Percentiles rank a stretch among this genome's conserved stretches.
Evolutionary conservation across 495 filamentous ascomycete species (phyloP).

Genomic region (Usnea hakonensis): DNA sequence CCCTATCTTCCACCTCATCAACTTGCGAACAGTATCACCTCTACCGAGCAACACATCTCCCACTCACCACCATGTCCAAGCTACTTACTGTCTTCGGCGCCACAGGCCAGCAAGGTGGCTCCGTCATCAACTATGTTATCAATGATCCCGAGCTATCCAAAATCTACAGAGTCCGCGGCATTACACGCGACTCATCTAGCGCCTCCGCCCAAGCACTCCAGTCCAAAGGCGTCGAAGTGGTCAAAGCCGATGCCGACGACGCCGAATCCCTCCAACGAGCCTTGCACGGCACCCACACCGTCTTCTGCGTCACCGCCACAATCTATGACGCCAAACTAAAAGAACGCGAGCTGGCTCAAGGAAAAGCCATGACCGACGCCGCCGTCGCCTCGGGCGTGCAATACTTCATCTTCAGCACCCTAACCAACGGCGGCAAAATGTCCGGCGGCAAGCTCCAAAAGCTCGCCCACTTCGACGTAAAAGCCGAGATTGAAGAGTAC

Average conservation of each 20-base stretch:
- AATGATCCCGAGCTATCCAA: conserved; percentile 37
- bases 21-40: background rate
- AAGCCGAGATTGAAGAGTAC: conserved; percentile 37
- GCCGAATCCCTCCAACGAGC: conserved; percentile 35
- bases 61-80: conserved; percentile 33
- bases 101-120: conserved; percentile 54
- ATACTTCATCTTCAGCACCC: conserved; percentile 41
- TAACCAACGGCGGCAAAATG: conserved; percentile 21
- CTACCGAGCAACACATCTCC: background rate
- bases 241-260: conserved; percentile 41
- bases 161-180: conserved; percentile 44
- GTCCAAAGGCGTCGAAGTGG: conserved; percentile 40
- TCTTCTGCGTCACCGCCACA: conserved; percentile 44
- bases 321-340: conserved; percentile 26
- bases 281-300: conserved; percentile 38
- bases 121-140: conserved; percentile 44
- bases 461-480: conserved; percentile 38
- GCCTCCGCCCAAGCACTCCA: conserved; percentile 34
- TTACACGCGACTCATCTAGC: conserved; percentile 46
- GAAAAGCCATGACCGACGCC: conserved; percentile 47
- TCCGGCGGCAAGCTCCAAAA: conserved; percentile 19
- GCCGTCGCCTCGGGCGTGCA: conserved; percentile 33
- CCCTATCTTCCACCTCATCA: background rate
- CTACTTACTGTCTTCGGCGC: conserved; percentile 50
- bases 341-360: conserved; percentile 45